Conservation (phyloP, 2,329 filamentous ascomycete genomes). For the Talaromyces marneffei region DNA sequence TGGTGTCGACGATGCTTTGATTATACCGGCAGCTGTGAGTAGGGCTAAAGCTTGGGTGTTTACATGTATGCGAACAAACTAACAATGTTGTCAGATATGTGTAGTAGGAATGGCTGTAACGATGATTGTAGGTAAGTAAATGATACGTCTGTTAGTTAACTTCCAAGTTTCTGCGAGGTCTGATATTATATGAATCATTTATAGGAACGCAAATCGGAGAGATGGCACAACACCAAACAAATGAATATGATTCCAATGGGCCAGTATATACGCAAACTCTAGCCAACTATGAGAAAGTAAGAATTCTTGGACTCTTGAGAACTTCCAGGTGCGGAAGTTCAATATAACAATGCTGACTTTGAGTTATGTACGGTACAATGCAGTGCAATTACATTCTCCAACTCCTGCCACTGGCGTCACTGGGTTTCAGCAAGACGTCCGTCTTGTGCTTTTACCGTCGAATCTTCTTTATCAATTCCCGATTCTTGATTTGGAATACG, state of each 20-base stretch:
- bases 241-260: neutral
- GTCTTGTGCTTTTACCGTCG: neutral
- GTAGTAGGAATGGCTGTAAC: neutral
- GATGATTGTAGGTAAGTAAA: neutral
- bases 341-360: too few relatives aligned
- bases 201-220: neutral
- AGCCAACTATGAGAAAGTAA: neutral
- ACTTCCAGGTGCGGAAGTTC: too few relatives aligned
- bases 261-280: neutral
- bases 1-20: neutral
- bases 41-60: too few relatives aligned
- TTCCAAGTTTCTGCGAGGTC: too few relatives aligned
- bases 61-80: too few relatives aligned
- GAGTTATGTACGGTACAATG: too few relatives aligned
- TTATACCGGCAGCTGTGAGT: neutral
- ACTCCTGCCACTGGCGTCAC: neutral
- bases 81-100: neutral
- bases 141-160: too few relatives aligned
- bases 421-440: neutral
- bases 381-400: neutral
- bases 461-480: neutral
- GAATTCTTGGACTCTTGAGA: neutral
- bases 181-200: neutral
- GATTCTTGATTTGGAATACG: neutral
- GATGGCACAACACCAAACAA: neutral